Base-by-base conservation (phyloP, 1,139 yeast species). In the Tardiomyces digboiensis region DNA sequence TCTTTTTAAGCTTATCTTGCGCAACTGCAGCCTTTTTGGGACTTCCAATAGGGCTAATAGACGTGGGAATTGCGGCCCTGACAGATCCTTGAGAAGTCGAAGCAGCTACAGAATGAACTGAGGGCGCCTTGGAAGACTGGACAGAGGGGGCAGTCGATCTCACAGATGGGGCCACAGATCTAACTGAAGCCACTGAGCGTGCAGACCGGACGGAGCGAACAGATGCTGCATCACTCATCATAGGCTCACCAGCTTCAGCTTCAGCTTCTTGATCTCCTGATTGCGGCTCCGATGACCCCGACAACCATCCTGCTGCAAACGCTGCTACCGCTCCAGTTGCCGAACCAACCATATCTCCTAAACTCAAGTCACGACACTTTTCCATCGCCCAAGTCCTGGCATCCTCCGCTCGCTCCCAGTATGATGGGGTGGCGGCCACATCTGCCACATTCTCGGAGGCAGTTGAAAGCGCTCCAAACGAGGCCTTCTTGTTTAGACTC, bases 1-100 rank as follows among this genome's bases (percentile, higher is more conserved):
- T 48, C 39, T 52, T 52, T 20, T 51, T 47, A 38, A 53, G 46
- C 29, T 49, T 36, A 21, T 38, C 37, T 36, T 45, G 50, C 10
- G 49, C 39, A 20, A n/a, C n/a, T n/a, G n/a, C n/a, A n/a, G n/a
- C n/a, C 33, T 26, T 26, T 8, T 26, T 26, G 33, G 33, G 33
- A 8, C 33, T 26, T n/a, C 8, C 33, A 5, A 16, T n/a, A 13
- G 36, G 18, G 18, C 8, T 7, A 8, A 14, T 14, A n/a, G 19
- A 18, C 7, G 6, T 14, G 19, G 7, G 20, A 8, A 12, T 12
- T 13, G n/a, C 36, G n/a, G n/a, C n/a, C n/a, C n/a, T n/a, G n/a
- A n/a, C n/a, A n/a, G n/a, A n/a, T n/a, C n/a, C n/a, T n/a, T n/a
- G n/a, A n/a, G n/a, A n/a, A 10, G 38, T 6, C 19, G 20, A 14